Percentiles rank a stretch among this genome's conserved stretches.
Conservation (phyloP, 2,329 filamentous ascomycete species). For the Blastomyces silverae region DNA sequence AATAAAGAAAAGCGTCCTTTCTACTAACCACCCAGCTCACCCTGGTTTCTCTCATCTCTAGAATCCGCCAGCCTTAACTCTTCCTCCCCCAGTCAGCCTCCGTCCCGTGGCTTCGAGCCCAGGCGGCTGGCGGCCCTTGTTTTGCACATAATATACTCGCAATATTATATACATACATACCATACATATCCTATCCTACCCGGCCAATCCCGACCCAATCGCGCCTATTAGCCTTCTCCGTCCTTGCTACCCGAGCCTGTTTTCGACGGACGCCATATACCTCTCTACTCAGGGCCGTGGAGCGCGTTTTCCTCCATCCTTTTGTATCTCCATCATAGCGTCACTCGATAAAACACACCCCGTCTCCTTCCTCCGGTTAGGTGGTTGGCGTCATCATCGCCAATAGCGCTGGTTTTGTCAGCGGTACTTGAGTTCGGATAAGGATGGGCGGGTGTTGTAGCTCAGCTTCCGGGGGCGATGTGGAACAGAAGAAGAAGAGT, state of each 20-base stretch:
- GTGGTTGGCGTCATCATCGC: background rate
- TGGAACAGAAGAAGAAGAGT: conserved; percentile 90
- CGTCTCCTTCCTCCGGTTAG: background rate
- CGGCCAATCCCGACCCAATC: background rate
- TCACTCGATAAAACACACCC: background rate
- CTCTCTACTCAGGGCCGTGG: background rate
- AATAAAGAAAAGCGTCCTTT: background rate
- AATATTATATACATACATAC: no score
- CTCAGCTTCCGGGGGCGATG: conserved; percentile 68
- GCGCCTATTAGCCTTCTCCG: background rate
- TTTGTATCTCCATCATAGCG: background rate
- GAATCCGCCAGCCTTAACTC: conserved; percentile 15
- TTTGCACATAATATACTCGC: conserved; percentile 9
- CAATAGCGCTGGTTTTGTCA: conserved; percentile 3
- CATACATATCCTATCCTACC: no score
- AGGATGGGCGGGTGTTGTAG: conserved; percentile 92
- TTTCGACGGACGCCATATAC: background rate
- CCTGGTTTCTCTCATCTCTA: background rate
- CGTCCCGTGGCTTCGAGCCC: conserved; percentile 16
- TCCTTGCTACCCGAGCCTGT: background rate
- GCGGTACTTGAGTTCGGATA: conserved; percentile 16
- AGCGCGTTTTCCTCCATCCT: background rate
- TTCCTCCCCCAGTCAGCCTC: conserved; percentile 14
- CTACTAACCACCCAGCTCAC: background rate
- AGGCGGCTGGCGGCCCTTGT: conserved; percentile 15